Percentiles rank a stretch among this genome's conserved stretches.
Conservation (phyloP, 768 basidiomycete genomes). For the Multifurca ochricompacta region DNA sequence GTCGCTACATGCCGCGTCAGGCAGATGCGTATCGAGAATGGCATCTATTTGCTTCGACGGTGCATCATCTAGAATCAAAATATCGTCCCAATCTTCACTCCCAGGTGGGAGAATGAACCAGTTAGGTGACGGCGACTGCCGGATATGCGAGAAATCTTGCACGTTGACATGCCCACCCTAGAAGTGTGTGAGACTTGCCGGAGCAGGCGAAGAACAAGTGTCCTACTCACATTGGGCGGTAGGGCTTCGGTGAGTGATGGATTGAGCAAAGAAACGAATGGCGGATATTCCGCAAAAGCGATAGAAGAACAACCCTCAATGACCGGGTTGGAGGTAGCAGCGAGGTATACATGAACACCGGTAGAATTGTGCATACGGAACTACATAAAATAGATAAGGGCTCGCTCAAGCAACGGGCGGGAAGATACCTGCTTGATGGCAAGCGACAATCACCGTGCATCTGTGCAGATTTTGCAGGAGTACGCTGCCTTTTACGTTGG, state of each 20-base stretch:
- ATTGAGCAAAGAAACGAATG: constrained; percentile 20
- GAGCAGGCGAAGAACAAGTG: background rate
- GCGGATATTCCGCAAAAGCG: constrained; percentile 59
- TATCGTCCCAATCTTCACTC: constrained; percentile 9
- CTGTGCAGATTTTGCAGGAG: constrained; percentile 55
- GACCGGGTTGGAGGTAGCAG: constrained; percentile 63
- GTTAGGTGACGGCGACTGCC: constrained; percentile 68
- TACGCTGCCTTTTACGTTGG: constrained; percentile 59
- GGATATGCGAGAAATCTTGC: constrained; percentile 83
- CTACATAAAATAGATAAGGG: constrained; percentile 32
- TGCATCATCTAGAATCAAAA: background rate
- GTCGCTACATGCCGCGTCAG: background rate
- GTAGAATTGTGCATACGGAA: constrained; percentile 82
- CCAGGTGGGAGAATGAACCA: constrained; percentile 33
- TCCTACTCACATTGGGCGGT: background rate
- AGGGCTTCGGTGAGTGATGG: background rate
- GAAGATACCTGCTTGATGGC: constrained; percentile 61
- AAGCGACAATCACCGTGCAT: constrained; percentile 62
- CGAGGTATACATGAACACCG: constrained; percentile 56
- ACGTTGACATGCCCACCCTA: constrained; percentile 40
- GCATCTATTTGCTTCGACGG: background rate
- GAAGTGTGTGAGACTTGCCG: constrained; percentile 20
- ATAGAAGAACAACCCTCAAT: constrained; percentile 68
- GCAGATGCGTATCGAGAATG: constrained; percentile 4
- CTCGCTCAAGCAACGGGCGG: background rate